Evolutionary conservation across 805 yeast species (phyloP), one percentile per base, ranked within the genome.

Genomic region (Kregervanrija fluxuum): DNA sequence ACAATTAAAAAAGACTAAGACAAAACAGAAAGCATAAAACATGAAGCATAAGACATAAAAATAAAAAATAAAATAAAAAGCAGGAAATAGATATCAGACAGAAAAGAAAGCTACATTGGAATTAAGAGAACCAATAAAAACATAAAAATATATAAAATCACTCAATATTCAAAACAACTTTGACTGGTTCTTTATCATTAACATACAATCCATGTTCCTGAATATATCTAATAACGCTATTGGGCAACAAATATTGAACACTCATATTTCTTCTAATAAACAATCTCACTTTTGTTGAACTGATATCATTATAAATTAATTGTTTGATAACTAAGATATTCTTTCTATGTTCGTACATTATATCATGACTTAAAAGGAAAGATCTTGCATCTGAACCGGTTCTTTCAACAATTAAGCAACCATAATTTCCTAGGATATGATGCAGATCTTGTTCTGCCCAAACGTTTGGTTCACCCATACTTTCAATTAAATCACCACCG

Each of bases 381-480:
- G 89, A 80, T 57, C 99, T 77, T 42, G 93, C 99, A 66, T 93
- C 99, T 9, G 93, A 74, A 5, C 99, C 99, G 0, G 99, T 91
- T 54, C 99, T 75, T 69, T 93, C 99, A 16, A 93, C 96, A 41
- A 93, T 93, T 50, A 93, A 69, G 68, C 99, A 93, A 3, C 99
- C 99, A 64, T 93, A 93, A 49, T 85, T 82, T 28, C 99, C 99
- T 53, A 93, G 72, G 39, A 93, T 93, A 62, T 93, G 99, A 57
- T 89, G 95, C 56, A 93, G 71, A 65, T 93, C 99, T 46, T 76
- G 83, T 62, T 91, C 98, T 1, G 95, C 95, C 99, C 99, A 93
- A 34, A 93, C 99, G 57, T 91, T 93, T 16, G 99, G 98, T 65
- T 93, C 99, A n/a, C 99, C 99, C 98, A 93, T 93, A 37, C 95